These are phyloP conservation scores for Acephala macrosclerotiorum DNA, from an alignment of 2,329 filamentous ascomycete genomes.

Conservation along the genomic window DNA sequence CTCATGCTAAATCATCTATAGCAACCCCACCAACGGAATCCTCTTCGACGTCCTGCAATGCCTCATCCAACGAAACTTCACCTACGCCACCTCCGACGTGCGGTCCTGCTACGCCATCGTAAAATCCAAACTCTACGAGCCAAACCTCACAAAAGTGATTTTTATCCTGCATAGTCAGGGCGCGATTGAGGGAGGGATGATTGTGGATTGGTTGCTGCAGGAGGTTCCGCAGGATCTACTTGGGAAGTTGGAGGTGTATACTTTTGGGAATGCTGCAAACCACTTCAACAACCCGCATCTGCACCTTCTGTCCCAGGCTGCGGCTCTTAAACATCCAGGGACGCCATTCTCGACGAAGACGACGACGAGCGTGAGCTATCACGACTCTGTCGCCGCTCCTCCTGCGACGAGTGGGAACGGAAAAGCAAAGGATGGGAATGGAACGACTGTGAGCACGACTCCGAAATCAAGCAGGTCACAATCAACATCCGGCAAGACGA, in stretches of 20 bases:
- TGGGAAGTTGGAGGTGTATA: slow-evolving; percentile 76
- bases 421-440: not conserved
- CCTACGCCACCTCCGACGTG: slow-evolving; percentile 74
- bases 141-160: slow-evolving; percentile 70
- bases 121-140: slow-evolving; percentile 68
- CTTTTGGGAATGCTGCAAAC: slow-evolving; percentile 80
- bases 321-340: slow-evolving; percentile 47
- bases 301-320: slow-evolving; percentile 53
- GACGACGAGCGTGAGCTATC: slow-evolving; percentile 28
- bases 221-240: slow-evolving; percentile 73
- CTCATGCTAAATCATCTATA: no score
- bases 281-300: slow-evolving; percentile 81
- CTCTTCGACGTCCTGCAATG: slow-evolving; percentile 82
- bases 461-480: slow-evolving; percentile 1
- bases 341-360: slow-evolving; percentile 47
- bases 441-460: not conserved
- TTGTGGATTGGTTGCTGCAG: slow-evolving; percentile 79
- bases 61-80: slow-evolving; percentile 77
- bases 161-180: slow-evolving; percentile 82
- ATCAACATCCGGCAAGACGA: slow-evolving; percentile 50
- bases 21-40: slow-evolving; percentile 74
- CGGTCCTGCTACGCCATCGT: slow-evolving; percentile 67
- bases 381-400: slow-evolving; percentile 35
- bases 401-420: not conserved
- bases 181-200: slow-evolving; percentile 74